Base-by-base conservation (phyloP, 2,329 filamentous ascomycete species). In the Hymenoscyphus fructigenus region DNA sequence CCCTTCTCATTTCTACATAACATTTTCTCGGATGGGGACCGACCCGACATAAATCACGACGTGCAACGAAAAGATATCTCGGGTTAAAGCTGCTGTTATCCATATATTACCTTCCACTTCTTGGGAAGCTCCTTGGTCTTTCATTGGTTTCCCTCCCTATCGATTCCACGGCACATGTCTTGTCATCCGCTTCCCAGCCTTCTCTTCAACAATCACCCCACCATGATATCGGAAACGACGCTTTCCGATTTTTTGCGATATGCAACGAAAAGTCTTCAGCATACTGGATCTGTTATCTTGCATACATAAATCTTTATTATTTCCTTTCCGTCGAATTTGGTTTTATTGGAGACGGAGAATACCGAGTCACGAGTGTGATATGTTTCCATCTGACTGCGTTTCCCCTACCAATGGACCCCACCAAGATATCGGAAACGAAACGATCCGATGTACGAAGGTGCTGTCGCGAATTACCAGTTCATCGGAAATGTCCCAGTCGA, bases 351-450 rank as follows among this genome's bases (percentile, higher is more conserved):
- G 47, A 53, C 47, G 47, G 20, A 23, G 26, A 10, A 14, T 53
- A 20, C 47, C 47, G 47, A 53, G 47, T 53, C 47, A 53, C 47
- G 47, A 26, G 47, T 53, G 47, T 53, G 47, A 53, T 26, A 53
- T 47, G 47, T 53, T 53, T 53, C 23, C 47, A 53, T 53, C 47
- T 23, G 47, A 53, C n/a, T 50, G 44, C 44, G 23, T 50, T 23
- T 50, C 44, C 47, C 23, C 9, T 47, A n/a, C 12, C 47, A 20
- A 26, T 26, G 12, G 23, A 53, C 47, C 20, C 47, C 47, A 53
- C 44, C 20, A 20, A 10, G 23, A 50, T 26, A 23, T 23, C 47
- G 47, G 47, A 53, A 53, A 53, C 47, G 47, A 53, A 53, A 53
- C 47, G 47, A 53, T 53, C 47, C 47, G 47, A 53, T 53, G 47